Evolutionary conservation across 202 grass and related monocot genomes (phyloP).

Genomic region (Saccharum hybrid): DNA sequence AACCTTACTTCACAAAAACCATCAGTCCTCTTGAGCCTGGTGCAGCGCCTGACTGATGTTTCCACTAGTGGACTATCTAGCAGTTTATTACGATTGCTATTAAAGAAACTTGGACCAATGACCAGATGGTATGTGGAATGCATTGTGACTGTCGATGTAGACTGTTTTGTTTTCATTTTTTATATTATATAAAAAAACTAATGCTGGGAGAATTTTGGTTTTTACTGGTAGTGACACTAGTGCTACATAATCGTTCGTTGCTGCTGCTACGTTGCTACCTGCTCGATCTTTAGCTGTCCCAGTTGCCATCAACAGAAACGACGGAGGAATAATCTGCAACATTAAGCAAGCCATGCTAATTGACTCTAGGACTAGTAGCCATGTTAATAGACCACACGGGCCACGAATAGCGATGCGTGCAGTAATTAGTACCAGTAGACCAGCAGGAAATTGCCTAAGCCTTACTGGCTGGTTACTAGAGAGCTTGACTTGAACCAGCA

Average conservation of each 20-base stretch:
- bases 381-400: not conserved
- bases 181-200: not conserved
- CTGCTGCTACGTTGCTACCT: not conserved
- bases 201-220: not conserved
- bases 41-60: too few species aligned
- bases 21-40: too few species aligned
- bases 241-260: not conserved
- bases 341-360: not conserved
- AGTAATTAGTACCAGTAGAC: not conserved
- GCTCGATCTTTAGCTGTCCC: not conserved
- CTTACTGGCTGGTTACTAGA: not conserved
- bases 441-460: not conserved
- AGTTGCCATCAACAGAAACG: constrained; percentile 23
- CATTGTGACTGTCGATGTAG: not conserved
- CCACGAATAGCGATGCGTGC: not conserved
- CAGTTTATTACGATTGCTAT: not conserved
- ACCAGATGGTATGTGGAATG: constrained; percentile 11
- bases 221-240: not conserved
- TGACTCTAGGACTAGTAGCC: not conserved
- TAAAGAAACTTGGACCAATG: constrained; percentile 16
- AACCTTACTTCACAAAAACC: too few species aligned
- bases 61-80: too few species aligned
- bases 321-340: not conserved
- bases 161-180: not conserved
- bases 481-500: constrained; percentile 3